Evolutionary conservation across 2,329 filamentous ascomycete species (phyloP).

Genomic region (Hymenoscyphus fructigenus): DNA sequence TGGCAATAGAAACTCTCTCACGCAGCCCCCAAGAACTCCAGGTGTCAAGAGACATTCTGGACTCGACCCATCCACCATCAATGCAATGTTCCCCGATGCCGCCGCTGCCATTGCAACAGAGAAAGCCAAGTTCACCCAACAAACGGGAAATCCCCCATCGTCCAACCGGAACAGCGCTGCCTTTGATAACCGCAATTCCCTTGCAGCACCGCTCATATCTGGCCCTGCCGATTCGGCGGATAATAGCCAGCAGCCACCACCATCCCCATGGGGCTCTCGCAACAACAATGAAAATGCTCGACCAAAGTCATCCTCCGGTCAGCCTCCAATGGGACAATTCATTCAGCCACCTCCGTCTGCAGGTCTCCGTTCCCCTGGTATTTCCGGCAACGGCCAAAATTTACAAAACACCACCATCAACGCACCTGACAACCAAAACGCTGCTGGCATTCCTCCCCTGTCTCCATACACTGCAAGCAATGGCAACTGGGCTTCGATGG

Average conservation of each 20-base stretch:
- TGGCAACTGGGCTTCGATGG: slow-evolving; percentile 97
- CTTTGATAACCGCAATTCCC: slow-evolving; percentile 70
- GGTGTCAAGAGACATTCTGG: slow-evolving; percentile 88
- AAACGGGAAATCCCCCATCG: slow-evolving; percentile 83
- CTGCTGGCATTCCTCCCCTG: slow-evolving; percentile 74
- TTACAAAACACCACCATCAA: slow-evolving; percentile 83
- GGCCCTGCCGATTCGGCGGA: slow-evolving; percentile 64
- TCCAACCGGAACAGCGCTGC: slow-evolving; percentile 91
- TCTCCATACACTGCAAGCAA: slow-evolving; percentile 80
- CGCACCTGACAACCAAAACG: slow-evolving; percentile 66
- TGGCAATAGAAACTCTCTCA: slow-evolving; percentile 81
- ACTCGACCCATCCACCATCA: slow-evolving; percentile 90
- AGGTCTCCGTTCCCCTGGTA: slow-evolving; percentile 74
- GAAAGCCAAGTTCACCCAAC: slow-evolving; percentile 95
- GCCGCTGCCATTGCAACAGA: slow-evolving; percentile 98
- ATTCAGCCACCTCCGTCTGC: slow-evolving; percentile 76
- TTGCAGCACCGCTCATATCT: slow-evolving; percentile 73
- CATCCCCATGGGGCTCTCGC: slow-evolving; percentile 75
- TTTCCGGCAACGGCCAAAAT: slow-evolving; percentile 61
- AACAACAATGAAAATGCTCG: slow-evolving; percentile 52
- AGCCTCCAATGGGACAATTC: slow-evolving; percentile 91
- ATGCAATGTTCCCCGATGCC: slow-evolving; percentile 98
- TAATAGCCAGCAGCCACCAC: slow-evolving; percentile 61
- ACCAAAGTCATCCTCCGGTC: slow-evolving; percentile 77
- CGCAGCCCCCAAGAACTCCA: slow-evolving; percentile 74